phyloP scores from a whole-genome alignment of 495 filamentous ascomycete genomes.

The Margaritispora aquatica region DNA sequence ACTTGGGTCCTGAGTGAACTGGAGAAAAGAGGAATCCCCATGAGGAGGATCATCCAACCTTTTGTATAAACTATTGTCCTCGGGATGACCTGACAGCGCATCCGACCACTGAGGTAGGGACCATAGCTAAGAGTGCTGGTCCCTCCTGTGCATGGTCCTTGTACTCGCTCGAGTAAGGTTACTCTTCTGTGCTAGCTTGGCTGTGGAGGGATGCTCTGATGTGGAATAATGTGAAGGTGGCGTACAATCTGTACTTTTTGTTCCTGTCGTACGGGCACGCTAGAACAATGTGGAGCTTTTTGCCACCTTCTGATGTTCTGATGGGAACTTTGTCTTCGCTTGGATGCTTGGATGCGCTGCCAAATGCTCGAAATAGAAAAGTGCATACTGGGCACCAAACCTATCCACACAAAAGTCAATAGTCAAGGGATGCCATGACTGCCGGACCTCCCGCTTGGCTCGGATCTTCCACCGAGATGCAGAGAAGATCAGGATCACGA shows the following conservation, averaged over 20 bases:
- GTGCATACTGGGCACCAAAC: neutral
- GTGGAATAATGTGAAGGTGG: neutral
- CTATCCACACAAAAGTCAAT: neutral
- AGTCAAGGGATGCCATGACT: neutral
- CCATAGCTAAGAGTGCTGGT: neutral
- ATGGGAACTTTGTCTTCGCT: too few relatives aligned
- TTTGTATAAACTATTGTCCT: neutral
- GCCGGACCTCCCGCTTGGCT: neutral
- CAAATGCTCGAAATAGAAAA: neutral
- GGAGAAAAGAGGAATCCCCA: neutral
- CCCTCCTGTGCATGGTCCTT: neutral
- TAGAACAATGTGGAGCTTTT: neutral
- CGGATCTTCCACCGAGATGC: neutral
- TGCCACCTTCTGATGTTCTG: too few relatives aligned
- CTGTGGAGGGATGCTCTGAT: too few relatives aligned
- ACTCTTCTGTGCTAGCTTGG: too few relatives aligned
- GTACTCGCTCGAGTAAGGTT: too few relatives aligned
- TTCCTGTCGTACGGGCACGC: neutral
- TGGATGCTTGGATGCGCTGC: neutral
- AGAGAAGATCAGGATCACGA: too few relatives aligned
- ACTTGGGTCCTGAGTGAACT: neutral
- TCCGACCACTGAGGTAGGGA: neutral
- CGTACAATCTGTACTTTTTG: neutral
- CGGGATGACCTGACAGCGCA: neutral
- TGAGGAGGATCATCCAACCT: neutral